A percentile compares a stretch with the other conserved stretches of the same genome.
Conservation (phyloP, 2,329 filamentous ascomycete species). For the Leptographium galeiforme region DNA sequence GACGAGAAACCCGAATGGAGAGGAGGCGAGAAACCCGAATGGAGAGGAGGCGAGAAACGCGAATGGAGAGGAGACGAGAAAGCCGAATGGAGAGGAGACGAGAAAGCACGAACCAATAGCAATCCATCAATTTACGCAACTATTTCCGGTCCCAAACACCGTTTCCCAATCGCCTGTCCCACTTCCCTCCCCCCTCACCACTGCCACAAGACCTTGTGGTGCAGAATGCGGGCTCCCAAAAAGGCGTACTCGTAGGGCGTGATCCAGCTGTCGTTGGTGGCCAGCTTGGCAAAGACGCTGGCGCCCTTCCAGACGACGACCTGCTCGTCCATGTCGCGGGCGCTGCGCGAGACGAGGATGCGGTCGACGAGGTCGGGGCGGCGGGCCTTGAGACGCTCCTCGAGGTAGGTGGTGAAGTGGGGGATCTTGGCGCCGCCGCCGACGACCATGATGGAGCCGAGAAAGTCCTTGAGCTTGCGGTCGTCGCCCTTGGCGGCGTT, state of each 20-base stretch:
- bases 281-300: constrained; percentile 85
- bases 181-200: constrained; percentile 28
- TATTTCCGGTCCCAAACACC: no score
- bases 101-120: background rate
- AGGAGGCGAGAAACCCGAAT: background rate
- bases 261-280: constrained; percentile 93
- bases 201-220: constrained; percentile 63
- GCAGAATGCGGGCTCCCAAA: constrained; percentile 65
- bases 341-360: constrained; percentile 55
- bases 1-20: background rate
- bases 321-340: constrained; percentile 88
- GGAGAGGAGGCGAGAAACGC: background rate
- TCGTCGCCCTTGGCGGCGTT: constrained; percentile 82
- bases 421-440: constrained; percentile 74
- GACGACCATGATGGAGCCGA: constrained; percentile 81
- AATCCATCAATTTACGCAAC: no score
- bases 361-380: constrained; percentile 46
- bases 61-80: background rate
- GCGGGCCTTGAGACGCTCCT: constrained; percentile 63
- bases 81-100: no score
- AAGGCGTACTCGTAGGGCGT: constrained; percentile 77
- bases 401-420: constrained; percentile 67
- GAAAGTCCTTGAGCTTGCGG: constrained; percentile 81
- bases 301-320: constrained; percentile 98
- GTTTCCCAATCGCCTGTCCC: no score